phyloP scores from a whole-genome alignment of 23 red algal species.

The Gracilaria domingensis region DNA sequence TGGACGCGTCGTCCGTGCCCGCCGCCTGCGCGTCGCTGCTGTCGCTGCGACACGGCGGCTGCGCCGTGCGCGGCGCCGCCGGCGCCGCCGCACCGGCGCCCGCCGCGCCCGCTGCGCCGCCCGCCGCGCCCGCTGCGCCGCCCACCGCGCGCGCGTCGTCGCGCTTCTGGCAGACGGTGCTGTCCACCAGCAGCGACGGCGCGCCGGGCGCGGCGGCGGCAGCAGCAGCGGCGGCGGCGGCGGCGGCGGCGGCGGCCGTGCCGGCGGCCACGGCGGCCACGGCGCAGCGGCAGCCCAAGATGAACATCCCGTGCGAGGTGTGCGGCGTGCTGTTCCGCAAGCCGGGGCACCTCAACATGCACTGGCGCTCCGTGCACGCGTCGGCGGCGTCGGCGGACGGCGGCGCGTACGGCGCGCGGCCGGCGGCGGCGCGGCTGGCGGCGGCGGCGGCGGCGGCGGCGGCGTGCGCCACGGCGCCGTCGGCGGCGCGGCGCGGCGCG shows the following conservation, averaged over 20 bases:
- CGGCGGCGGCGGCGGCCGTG: too few relatives aligned
- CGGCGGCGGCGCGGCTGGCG: background rate
- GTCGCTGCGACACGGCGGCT: conserved; percentile 12
- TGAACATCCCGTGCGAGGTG: conserved; percentile 73
- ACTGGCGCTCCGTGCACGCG: conserved; percentile 73
- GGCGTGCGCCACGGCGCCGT: background rate
- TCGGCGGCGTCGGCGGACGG: background rate
- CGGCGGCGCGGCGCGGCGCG: background rate
- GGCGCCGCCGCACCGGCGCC: background rate
- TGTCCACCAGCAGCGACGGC: background rate
- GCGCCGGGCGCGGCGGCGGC: too few relatives aligned
- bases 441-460: background rate
- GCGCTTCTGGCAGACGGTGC: conserved; percentile 48
- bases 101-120: background rate
- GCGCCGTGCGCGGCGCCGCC: background rate
- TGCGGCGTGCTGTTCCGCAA: conserved; percentile 78
- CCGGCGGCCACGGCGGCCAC: too few relatives aligned
- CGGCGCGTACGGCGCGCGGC: background rate
- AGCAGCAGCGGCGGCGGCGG: background rate
- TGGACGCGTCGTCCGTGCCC: conserved; percentile 19
- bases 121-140: background rate
- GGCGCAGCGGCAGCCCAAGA: background rate
- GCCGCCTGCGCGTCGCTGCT: conserved; percentile 31
- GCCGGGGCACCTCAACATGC: conserved; percentile 83
- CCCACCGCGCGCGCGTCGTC: background rate